Evolutionary conservation across 495 filamentous ascomycete species (phyloP).

Genomic region (Aspergillus baeticus): DNA sequence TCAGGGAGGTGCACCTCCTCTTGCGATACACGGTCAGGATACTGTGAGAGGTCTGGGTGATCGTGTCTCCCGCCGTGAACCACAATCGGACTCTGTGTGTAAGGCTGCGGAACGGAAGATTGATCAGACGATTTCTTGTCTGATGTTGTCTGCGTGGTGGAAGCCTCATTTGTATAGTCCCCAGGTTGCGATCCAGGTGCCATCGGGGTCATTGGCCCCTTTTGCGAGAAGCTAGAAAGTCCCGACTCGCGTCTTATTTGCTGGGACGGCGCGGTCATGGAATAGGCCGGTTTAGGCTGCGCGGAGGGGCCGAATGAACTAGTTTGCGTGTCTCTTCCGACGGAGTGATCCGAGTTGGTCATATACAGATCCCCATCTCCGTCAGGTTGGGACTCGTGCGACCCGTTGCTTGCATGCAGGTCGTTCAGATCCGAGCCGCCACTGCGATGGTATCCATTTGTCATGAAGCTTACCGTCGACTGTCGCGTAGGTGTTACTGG

Average conservation of each 20-base stretch:
- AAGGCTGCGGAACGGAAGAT: conserved; percentile 46
- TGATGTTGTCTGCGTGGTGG: conserved; percentile 76
- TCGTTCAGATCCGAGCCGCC: conserved; percentile 50
- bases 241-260: conserved; percentile 51
- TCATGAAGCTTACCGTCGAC: conserved; percentile 47
- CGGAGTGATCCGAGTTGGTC: conserved; percentile 46
- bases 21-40: conserved; percentile 42
- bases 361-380: conserved; percentile 57
- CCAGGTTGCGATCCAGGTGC: conserved; percentile 72
- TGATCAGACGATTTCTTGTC: conserved; percentile 65
- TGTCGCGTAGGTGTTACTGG: conserved; percentile 52
- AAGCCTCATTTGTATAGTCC: conserved; percentile 80
- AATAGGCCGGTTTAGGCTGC: conserved; percentile 48
- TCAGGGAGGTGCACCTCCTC: conserved; percentile 45
- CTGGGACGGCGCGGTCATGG: conserved; percentile 51
- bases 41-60: conserved; percentile 37
- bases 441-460: conserved; percentile 48
- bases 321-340: conserved; percentile 39
- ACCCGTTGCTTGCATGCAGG: conserved; percentile 61
- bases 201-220: conserved; percentile 70
- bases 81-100: conserved; percentile 56
- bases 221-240: conserved; percentile 60
- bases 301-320: conserved; percentile 55
- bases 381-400: conserved; percentile 52
- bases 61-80: conserved; percentile 30